These are phyloP conservation scores for Curvularia verruculosa DNA, from an alignment of 2,329 filamentous ascomycete genomes.

Conservation along the genomic window DNA sequence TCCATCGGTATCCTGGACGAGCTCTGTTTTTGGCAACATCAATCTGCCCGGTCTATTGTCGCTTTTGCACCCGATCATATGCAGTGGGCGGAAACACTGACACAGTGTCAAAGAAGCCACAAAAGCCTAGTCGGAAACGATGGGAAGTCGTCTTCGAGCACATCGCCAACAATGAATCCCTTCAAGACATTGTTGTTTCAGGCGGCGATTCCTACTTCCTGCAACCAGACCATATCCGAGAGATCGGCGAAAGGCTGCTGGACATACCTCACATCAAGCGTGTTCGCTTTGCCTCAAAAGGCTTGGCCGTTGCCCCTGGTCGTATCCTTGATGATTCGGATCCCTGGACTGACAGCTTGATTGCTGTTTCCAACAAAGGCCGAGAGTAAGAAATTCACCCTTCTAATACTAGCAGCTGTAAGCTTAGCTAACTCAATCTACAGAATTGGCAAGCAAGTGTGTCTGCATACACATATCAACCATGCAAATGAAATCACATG, in stretches of 20 bases:
- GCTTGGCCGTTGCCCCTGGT: constrained; percentile 64
- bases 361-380: constrained; percentile 59
- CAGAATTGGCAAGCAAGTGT: constrained; percentile 62
- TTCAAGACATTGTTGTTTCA: constrained; percentile 67
- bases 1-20: constrained; percentile 69
- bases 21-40: constrained; percentile 66
- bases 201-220: constrained; percentile 68
- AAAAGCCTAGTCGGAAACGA: constrained; percentile 52
- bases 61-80: constrained; percentile 67
- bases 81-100: constrained; percentile 63
- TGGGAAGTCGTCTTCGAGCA: constrained; percentile 65
- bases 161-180: constrained; percentile 57
- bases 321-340: constrained; percentile 61
- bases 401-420: too few species aligned
- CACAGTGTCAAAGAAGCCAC: constrained; percentile 51
- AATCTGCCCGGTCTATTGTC: constrained; percentile 68
- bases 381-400: constrained; percentile 38
- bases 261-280: constrained; percentile 64
- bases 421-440: not conserved
- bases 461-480: constrained; percentile 70
- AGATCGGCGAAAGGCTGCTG: constrained; percentile 62
- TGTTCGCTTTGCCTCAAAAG: constrained; percentile 67
- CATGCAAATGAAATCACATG: constrained; percentile 67
- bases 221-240: constrained; percentile 57
- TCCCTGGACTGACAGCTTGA: constrained; percentile 60